Base-by-base conservation (phyloP, 1,139 yeast genomes). In the Hemisphaericaspora subhashii region DNA sequence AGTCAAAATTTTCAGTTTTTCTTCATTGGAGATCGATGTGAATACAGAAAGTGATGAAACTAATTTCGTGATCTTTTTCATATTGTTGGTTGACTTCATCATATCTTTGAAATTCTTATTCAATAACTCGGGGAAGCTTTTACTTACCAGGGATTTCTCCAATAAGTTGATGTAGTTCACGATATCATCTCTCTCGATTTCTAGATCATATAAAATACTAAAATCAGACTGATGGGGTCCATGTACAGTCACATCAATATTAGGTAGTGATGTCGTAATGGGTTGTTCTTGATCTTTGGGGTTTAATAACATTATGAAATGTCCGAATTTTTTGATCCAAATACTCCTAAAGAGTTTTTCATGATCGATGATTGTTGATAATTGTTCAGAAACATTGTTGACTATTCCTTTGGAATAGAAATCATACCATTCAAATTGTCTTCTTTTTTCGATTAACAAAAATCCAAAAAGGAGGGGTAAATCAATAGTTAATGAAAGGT, bases 391-490 rank as follows among this genome's bases (percentile, higher is more conserved):
- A 0, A 83, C 68, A 38, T 72, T 74, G 27, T 67, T 65, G 0
- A 75, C 73, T 1, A 79, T 55, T 1, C 74, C 72, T 40, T 73
- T 72, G 31, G 84, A 60, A 36, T 76, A 76, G 45, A 69, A 70
- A 36, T 72, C 72, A 18, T 73, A 65, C 94, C 95, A 87, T 46
- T 79, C 81, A 31, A 66, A 65, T 45, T 92, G 81, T 38, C 95
- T 73, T 40, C 85, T 62, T 35, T 69, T 71, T 52, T 90, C 96
- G 31, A 89, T 74, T 17, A 87, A 55, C 55, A 82, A 72, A 21
- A 86, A 74, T 1, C 98, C 98, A 56, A 86, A 87, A 1, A 88
- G 62, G 29, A 87, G 63, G 0, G 98, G 97, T 37, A 89, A 58
- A 55, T 88, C 96, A 13, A 82, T 73, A 2, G 87, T 81, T 12